phyloP scores from a whole-genome alignment of 2,329 filamentous ascomycete genomes.

The Ophiostoma sp. region DNA sequence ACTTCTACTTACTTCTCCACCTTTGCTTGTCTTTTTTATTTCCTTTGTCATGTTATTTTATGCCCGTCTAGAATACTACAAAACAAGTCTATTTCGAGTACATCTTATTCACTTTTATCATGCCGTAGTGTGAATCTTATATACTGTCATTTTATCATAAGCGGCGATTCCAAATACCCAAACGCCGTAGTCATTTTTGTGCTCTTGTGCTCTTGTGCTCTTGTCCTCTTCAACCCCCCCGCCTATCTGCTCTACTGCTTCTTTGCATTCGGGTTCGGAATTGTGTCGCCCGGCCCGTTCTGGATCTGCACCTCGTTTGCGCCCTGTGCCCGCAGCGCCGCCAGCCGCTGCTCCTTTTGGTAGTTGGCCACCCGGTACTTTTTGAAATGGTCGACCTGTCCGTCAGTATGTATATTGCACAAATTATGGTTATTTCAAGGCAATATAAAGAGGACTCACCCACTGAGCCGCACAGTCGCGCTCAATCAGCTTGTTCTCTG shows the following conservation, averaged over 20 bases:
- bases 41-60: slow-evolving; percentile 10
- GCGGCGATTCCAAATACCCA: neutral
- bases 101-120: neutral
- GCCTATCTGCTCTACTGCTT: neutral
- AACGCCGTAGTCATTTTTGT: neutral
- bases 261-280: slow-evolving; percentile 16
- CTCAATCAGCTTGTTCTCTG: slow-evolving; percentile 59
- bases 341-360: slow-evolving; percentile 74
- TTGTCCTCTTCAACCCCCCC: neutral
- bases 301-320: slow-evolving; percentile 52
- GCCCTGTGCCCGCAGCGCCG: slow-evolving; percentile 67
- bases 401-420: neutral
- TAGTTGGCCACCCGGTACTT: slow-evolving; percentile 90
- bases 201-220: neutral
- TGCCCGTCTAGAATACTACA: neutral
- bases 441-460: slow-evolving; percentile 52
- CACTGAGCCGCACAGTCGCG: slow-evolving; percentile 82
- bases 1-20: neutral
- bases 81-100: slow-evolving; percentile 8
- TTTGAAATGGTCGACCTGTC: slow-evolving; percentile 92
- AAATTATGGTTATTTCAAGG: too few relatives aligned
- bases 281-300: slow-evolving; percentile 28
- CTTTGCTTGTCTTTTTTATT: slow-evolving; percentile 10
- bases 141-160: neutral
- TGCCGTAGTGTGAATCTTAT: neutral